Conservation (phyloP, 2,329 filamentous ascomycete genomes). For the Penicillium sp. region DNA sequence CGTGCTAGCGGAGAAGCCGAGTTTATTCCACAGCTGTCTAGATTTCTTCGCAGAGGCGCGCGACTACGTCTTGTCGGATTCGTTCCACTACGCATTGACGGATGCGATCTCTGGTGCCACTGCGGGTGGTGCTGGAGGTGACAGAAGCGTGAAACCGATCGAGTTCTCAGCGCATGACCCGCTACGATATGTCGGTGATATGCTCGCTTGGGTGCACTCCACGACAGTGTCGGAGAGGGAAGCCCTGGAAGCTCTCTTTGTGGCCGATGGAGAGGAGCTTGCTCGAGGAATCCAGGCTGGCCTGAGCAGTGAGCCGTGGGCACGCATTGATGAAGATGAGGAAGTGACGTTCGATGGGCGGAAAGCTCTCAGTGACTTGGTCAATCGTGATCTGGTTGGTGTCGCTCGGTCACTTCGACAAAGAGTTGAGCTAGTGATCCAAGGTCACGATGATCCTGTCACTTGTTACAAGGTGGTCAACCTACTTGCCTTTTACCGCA, state of each 20-base stretch:
- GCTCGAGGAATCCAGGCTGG: conserved; percentile 74
- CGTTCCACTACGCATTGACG: conserved; percentile 82
- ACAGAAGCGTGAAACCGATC: conserved; percentile 73
- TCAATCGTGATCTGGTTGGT: conserved; percentile 76
- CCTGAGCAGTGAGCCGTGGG: conserved; percentile 78
- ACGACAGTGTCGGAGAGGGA: conserved; percentile 90
- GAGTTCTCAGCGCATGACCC: conserved; percentile 90
- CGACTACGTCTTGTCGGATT: conserved; percentile 77
- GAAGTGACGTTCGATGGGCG: conserved; percentile 65
- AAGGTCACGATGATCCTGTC: conserved; percentile 84
- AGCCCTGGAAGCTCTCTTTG: conserved; percentile 83
- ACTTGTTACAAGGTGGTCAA: conserved; percentile 86
- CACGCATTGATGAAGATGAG: conserved; percentile 55
- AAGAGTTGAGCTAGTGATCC: conserved; percentile 83
- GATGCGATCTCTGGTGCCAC: conserved; percentile 50
- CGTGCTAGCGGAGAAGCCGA: conserved; percentile 81
- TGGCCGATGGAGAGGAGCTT: conserved; percentile 84
- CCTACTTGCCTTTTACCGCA: conserved; percentile 78
- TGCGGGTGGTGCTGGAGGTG: conserved; percentile 46
- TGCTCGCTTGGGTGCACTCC: conserved; percentile 96
- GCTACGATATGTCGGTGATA: conserved; percentile 86
- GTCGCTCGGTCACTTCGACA: conserved; percentile 81
- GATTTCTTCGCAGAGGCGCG: conserved; percentile 89
- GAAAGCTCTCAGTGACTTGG: conserved; percentile 75
- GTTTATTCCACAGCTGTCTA: conserved; percentile 86